phyloP scores from a whole-genome alignment of 768 basidiomycete species.

The Termitomyces sp. region DNA sequence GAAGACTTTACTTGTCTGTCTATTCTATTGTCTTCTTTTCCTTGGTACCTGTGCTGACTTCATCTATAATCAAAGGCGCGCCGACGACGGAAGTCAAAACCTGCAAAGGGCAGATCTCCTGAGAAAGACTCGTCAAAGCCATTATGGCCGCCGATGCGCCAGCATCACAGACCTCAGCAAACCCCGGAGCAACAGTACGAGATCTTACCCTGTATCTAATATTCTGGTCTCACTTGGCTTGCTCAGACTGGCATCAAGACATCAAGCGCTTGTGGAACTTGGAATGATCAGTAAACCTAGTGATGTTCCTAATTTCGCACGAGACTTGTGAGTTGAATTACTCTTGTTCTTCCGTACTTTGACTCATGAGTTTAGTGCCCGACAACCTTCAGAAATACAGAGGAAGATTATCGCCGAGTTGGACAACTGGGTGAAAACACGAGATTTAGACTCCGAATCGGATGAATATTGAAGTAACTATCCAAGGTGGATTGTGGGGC shows the following conservation, averaged over 20 bases:
- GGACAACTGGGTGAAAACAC: conserved; percentile 26
- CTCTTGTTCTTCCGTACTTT: neutral
- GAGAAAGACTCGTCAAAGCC: conserved; percentile 28
- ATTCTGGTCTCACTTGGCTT: neutral
- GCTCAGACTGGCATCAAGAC: conserved; percentile 45
- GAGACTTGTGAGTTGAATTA: conserved; percentile 49
- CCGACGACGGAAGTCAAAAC: conserved; percentile 19
- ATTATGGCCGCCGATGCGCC: conserved; percentile 62
- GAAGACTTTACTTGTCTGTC: conserved; percentile 42
- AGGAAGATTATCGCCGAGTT: conserved; percentile 34
- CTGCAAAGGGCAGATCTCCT: conserved; percentile 9
- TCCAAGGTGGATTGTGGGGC: neutral
- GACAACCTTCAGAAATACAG: conserved; percentile 36
- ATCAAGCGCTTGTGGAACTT: conserved; percentile 55
- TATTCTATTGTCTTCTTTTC: neutral
- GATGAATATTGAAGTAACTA: neutral
- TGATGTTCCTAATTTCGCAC: conserved; percentile 54
- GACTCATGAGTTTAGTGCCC: conserved; percentile 23
- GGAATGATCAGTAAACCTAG: conserved; percentile 49
- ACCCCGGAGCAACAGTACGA: conserved; percentile 48
- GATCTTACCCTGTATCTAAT: neutral
- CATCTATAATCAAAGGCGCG: conserved; percentile 24
- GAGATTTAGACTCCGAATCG: conserved; percentile 10
- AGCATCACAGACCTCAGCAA: conserved; percentile 44
- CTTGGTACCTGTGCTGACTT: neutral